Percentiles rank a stretch among this genome's conserved stretches.
These are phyloP conservation scores for Ogataea methanolica DNA, from an alignment of 805 yeast genomes.

Conservation along the genomic window DNA sequence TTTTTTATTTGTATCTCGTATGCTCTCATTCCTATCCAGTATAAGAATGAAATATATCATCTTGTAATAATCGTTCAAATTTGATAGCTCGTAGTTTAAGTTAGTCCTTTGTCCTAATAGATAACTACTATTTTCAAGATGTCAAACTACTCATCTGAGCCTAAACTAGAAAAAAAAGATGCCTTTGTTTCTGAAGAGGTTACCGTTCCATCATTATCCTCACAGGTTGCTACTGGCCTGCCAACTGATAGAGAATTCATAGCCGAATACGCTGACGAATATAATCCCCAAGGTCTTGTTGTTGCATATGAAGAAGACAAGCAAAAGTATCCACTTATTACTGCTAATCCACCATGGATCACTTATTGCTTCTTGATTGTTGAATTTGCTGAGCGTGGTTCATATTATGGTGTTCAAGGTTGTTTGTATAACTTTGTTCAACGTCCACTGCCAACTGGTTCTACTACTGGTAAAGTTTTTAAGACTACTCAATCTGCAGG, in stretches of 20 bases:
- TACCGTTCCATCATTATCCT: not conserved
- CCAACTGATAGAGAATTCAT: slow-evolving; percentile 12
- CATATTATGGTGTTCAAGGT: slow-evolving; percentile 44
- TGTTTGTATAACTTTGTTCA: slow-evolving; percentile 45
- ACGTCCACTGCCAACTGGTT: slow-evolving; percentile 46
- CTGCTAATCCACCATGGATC: slow-evolving; percentile 45
- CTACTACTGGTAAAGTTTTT: slow-evolving; percentile 41
- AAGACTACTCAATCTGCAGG: slow-evolving; percentile 48
- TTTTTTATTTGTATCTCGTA: too few relatives aligned
- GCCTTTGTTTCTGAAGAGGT: not conserved
- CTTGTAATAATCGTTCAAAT: too few relatives aligned
- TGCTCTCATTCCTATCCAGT: too few relatives aligned
- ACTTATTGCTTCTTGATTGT: slow-evolving; percentile 46
- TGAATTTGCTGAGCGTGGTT: slow-evolving; percentile 54
- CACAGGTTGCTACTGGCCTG: not conserved
- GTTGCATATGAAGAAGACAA: slow-evolving; percentile 28
- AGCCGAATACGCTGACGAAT: slow-evolving; percentile 25
- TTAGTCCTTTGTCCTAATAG: too few relatives aligned
- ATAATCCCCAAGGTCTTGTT: slow-evolving; percentile 26
- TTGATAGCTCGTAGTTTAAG: too few relatives aligned
- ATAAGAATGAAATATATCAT: too few relatives aligned
- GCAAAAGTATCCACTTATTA: slow-evolving; percentile 29
- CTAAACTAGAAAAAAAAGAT: not conserved
- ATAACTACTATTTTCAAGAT: too few relatives aligned
- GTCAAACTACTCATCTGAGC: too few relatives aligned